A percentile compares a stretch with the other conserved stretches of the same genome.
Evolutionary conservation across 257 asterid species (phyloP).

Genomic region (Solanum rostratum): DNA sequence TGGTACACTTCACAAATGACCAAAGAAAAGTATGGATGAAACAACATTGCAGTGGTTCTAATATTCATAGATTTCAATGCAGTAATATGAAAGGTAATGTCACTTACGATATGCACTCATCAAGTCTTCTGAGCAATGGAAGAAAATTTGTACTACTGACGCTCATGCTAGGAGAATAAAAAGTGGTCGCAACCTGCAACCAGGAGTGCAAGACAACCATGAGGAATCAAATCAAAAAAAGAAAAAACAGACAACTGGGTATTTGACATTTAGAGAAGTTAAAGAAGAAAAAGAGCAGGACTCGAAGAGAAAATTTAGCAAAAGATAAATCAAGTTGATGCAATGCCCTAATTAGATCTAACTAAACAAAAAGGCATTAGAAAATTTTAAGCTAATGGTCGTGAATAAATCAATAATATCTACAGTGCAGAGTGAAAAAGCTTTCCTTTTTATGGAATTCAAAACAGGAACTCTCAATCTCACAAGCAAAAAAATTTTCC

Average conservation of each 20-base stretch:
- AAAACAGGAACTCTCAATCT: background rate
- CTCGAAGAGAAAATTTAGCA: background rate
- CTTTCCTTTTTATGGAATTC: background rate
- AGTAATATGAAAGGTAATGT: background rate
- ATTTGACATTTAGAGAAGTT: background rate
- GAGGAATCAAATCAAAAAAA: background rate
- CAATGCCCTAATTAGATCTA: background rate
- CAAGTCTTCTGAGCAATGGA: constrained; percentile 87
- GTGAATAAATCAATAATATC: background rate
- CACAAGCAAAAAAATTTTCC: background rate
- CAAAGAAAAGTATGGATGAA: background rate
- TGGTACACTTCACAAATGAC: background rate
- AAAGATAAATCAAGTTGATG: background rate
- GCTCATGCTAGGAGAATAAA: constrained; percentile 86
- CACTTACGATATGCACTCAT: constrained; percentile 93
- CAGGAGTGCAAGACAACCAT: constrained; percentile 14
- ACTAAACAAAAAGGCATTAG: background rate
- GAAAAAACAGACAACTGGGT: background rate
- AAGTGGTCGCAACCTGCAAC: constrained; percentile 92
- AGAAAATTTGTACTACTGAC: constrained; percentile 70
- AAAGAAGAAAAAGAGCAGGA: background rate
- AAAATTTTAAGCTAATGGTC: background rate
- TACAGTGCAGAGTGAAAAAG: background rate
- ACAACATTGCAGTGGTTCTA: background rate
- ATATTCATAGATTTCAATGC: background rate